Base-by-base conservation (phyloP, 108 stramenopile genomes). In the Cyclotella atomus region DNA sequence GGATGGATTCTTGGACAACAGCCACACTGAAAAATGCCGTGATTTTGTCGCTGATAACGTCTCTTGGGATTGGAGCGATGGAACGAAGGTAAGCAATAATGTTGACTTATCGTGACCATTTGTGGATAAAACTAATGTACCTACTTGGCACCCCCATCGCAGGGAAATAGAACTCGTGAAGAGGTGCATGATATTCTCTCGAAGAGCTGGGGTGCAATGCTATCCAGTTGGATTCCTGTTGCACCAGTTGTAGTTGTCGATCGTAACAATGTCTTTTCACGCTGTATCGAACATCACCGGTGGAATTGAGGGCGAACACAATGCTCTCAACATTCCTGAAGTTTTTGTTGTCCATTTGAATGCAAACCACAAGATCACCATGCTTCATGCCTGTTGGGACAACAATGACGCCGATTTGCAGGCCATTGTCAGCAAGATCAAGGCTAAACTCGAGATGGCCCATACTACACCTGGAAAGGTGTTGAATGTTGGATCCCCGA, bases 41-140 rank as follows among this genome's bases (percentile, higher is more conserved):
- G 34, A 44, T 10, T 36, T 38, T 27, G 28, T 63, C 16, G 62
- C 62, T 14, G 62, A 63, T 44, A 44, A 63, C 14, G 8, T 63
- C 8, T 20, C 62, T 3, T 63, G 62, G 62, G 62, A 63, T 24
- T 63, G 62, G 62, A 34, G 30, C 10, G 62, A 63, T 23, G 62
- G 62, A 33, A 63, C 62, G 8, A 63, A 38, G 29, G 59, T 30
- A 28, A 60, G 59, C 17, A 7, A 9, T 8, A 25, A 25, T 25
- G 5, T 25, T 25, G 25, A 7, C 32, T 30, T 60, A 12, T 12
- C 12, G 7, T 41, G 38, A 12, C 7, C 38, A 41, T 9, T 9
- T 41, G 38, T 41, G 12, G 12, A 23, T 35, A 60, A 7, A 12
- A 41, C 12, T 12, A 9, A 41, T 41, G 9, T 12, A 41, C 38